phyloP scores from a whole-genome alignment of 2,329 filamentous ascomycete genomes.

The Penicillium capsulatum region DNA sequence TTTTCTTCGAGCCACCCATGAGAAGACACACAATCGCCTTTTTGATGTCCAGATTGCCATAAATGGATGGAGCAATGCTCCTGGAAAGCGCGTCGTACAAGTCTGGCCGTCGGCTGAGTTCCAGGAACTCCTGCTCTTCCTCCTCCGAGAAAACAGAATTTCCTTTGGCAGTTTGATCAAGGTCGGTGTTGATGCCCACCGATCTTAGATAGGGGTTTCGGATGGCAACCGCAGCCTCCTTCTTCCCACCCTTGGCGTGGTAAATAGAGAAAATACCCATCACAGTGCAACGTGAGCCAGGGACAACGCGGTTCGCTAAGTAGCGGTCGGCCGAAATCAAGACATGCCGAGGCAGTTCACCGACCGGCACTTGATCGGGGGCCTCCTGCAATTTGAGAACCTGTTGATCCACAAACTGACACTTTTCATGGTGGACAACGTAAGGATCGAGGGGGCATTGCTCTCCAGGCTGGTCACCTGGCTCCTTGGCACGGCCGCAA shows the following conservation, averaged over 20 bases:
- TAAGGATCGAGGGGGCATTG: conserved; percentile 92
- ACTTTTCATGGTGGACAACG: conserved; percentile 91
- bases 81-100: conserved; percentile 87
- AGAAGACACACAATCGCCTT: conserved; percentile 93
- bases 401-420: conserved; percentile 93
- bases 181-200: conserved; percentile 84
- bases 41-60: conserved; percentile 93
- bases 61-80: conserved; percentile 96
- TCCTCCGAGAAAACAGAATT: conserved; percentile 82
- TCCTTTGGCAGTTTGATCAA: conserved; percentile 85
- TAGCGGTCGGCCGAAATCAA: conserved; percentile 96
- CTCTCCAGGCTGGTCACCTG: conserved; percentile 62
- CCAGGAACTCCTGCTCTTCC: conserved; percentile 92
- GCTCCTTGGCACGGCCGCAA: conserved; percentile 61
- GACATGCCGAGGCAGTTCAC: conserved; percentile 90
- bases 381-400: conserved; percentile 97
- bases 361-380: conserved; percentile 93
- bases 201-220: conserved; percentile 91
- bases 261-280: conserved; percentile 99
- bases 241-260: conserved; percentile 82
- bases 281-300: conserved; percentile 87
- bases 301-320: conserved; percentile 90
- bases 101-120: conserved; percentile 84
- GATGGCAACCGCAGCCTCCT: conserved; percentile 83
- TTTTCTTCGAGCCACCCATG: conserved; percentile 94